A percentile compares a stretch with the other conserved stretches of the same genome.
phyloP scores from a whole-genome alignment of 768 basidiomycete species.

The Phanerochaete carnosa region DNA sequence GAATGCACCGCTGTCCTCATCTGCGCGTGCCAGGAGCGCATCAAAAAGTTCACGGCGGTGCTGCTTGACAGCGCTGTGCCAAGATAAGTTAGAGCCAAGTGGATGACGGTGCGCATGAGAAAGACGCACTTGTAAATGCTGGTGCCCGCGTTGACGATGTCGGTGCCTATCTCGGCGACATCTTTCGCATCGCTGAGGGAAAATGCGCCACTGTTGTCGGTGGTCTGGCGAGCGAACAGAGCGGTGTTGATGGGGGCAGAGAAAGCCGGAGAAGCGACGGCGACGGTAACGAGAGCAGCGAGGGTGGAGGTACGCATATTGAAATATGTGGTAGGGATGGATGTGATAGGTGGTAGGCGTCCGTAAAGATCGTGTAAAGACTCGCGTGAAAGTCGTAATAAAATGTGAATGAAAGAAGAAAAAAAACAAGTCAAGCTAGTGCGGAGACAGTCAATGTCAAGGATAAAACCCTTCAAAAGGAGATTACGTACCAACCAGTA shows the following conservation, averaged over 20 bases:
- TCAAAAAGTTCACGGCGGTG: background rate
- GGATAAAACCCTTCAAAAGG: background rate
- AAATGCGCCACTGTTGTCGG: background rate
- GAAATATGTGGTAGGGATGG: background rate
- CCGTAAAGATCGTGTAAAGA: background rate
- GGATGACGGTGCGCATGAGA: background rate
- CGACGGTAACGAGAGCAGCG: background rate
- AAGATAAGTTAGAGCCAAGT: background rate
- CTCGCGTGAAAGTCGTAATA: background rate
- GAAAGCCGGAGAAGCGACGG: background rate
- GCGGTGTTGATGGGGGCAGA: background rate
- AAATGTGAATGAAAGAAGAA: background rate
- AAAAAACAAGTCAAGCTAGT: background rate
- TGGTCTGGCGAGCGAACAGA: background rate
- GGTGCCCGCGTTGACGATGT: background rate
- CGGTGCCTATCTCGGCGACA: background rate
- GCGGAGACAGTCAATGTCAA: background rate
- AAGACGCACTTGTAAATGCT: background rate
- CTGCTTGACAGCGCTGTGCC: background rate
- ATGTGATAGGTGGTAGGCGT: background rate
- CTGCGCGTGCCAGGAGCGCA: background rate
- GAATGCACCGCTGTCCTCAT: background rate
- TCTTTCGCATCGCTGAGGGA: background rate
- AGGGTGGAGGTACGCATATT: background rate
- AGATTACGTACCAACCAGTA: constrained; percentile 5